Conservation (phyloP, 257 asterid species). For the Solanum bulbocastanum region DNA sequence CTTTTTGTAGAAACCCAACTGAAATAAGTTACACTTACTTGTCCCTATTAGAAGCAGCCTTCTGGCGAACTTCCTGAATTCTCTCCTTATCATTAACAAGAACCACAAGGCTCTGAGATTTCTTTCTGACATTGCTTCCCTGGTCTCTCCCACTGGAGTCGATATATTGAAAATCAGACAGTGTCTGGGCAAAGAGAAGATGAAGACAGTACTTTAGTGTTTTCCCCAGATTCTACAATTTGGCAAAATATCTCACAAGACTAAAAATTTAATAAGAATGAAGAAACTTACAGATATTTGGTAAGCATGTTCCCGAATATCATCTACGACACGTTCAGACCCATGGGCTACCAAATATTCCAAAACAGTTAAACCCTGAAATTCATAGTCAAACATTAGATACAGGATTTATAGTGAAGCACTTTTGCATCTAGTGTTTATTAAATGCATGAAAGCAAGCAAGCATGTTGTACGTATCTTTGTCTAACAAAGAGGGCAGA, state of each 20-base stretch:
- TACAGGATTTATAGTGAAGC: background rate
- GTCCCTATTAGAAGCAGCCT: conserved; percentile 88
- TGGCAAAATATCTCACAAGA: background rate
- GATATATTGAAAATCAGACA: conserved; percentile 92
- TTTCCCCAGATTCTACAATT: background rate
- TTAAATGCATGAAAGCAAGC: background rate
- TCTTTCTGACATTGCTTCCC: conserved; percentile 92
- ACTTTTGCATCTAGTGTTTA: background rate
- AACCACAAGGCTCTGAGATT: conserved; percentile 90
- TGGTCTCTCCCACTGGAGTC: conserved; percentile 97
- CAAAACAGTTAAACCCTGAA: conserved; percentile 82
- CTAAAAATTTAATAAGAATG: background rate
- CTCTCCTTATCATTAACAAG: conserved; percentile 96
- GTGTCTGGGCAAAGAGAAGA: conserved; percentile 42
- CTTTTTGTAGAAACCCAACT: background rate
- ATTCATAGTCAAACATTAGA: background rate
- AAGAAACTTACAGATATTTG: conserved; percentile 77
- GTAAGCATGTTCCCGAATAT: conserved; percentile 89
- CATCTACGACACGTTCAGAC: conserved; percentile 92
- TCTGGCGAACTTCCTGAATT: conserved; percentile 93
- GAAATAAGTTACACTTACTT: conserved; percentile 42
- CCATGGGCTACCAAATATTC: conserved; percentile 97
- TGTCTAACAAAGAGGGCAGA: background rate
- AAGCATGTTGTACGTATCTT: background rate
- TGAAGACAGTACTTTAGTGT: background rate